Percentiles rank a stretch among this genome's conserved stretches.
Conservation (phyloP, 108 stramenopile species). For the Schizochytrium sp. region DNA sequence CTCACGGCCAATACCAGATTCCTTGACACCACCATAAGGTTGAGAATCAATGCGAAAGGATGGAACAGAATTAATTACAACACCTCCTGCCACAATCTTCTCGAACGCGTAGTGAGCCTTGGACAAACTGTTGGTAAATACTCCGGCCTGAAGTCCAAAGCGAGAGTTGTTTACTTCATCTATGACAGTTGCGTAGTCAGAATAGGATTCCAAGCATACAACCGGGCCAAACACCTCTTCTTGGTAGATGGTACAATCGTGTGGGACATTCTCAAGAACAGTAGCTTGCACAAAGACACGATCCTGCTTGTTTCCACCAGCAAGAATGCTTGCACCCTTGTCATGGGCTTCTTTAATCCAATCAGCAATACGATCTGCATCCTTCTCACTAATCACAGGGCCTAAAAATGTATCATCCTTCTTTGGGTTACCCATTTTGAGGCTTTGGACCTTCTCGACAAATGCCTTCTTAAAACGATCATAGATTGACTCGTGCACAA, state of each 20-base stretch:
- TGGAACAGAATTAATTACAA: slow-evolving; percentile 59
- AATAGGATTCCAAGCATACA: slow-evolving; percentile 40
- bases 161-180: slow-evolving; percentile 63
- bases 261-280: not conserved
- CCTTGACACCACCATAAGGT: slow-evolving; percentile 66
- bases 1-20: slow-evolving; percentile 60
- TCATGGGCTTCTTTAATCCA: slow-evolving; percentile 26
- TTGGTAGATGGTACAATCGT: not conserved
- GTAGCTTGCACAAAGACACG: slow-evolving; percentile 13
- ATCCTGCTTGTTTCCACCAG: slow-evolving; percentile 15
- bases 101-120: slow-evolving; percentile 69
- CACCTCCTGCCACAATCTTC: slow-evolving; percentile 62
- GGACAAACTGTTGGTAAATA: slow-evolving; percentile 65
- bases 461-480: slow-evolving; percentile 9
- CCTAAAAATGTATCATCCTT: slow-evolving; percentile 69
- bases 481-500: slow-evolving; percentile 48
- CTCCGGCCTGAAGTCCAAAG: slow-evolving; percentile 68
- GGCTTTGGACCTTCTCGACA: not conserved
- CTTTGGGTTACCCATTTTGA: slow-evolving; percentile 63
- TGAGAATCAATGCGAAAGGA: slow-evolving; percentile 66
- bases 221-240: slow-evolving; percentile 63
- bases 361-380: not conserved
- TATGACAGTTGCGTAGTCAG: slow-evolving; percentile 55
- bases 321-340: slow-evolving; percentile 11
- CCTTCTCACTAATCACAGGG: slow-evolving; percentile 64